A percentile compares a stretch with the other conserved stretches of the same genome.
phyloP scores from a whole-genome alignment of 305 asterid genomes.

The Rubia balearica region DNA sequence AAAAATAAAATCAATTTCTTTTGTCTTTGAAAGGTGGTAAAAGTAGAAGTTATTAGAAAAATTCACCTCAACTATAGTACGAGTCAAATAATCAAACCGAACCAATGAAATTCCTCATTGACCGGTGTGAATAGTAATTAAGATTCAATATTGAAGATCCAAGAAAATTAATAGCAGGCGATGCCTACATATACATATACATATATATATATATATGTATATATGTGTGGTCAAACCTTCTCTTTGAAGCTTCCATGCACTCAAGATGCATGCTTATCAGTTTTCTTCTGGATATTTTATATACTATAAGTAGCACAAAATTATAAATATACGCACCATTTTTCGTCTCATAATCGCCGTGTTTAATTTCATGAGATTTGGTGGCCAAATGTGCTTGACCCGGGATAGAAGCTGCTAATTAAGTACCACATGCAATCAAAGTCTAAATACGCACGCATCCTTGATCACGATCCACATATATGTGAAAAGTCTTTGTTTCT shows the following conservation, averaged over 20 bases:
- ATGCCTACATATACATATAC: no score
- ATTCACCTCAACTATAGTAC: no score
- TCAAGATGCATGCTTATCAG: not conserved
- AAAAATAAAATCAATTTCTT: no score
- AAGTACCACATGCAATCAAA: not conserved
- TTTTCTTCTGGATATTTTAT: no score
- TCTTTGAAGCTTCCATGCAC: not conserved
- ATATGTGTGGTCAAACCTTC: not conserved
- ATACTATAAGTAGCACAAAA: no score
- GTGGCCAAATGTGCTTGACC: not conserved
- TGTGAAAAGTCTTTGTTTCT: no score
- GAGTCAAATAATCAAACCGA: not conserved
- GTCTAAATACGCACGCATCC: not conserved
- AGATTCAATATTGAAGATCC: not conserved
- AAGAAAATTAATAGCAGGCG: no score
- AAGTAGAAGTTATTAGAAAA: no score
- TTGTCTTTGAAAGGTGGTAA: no score
- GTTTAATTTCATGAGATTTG: not conserved
- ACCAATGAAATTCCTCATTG: not conserved
- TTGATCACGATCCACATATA: not conserved
- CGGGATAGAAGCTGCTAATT: not conserved
- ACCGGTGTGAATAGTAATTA: not conserved
- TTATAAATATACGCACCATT: not conserved
- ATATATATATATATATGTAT: no score
- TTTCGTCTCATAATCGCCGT: not conserved